Percentiles rank a stretch among this genome's conserved stretches.
Evolutionary conservation across 306 rosid genomes (phyloP).

Genomic region (Inga oerstediana): DNA sequence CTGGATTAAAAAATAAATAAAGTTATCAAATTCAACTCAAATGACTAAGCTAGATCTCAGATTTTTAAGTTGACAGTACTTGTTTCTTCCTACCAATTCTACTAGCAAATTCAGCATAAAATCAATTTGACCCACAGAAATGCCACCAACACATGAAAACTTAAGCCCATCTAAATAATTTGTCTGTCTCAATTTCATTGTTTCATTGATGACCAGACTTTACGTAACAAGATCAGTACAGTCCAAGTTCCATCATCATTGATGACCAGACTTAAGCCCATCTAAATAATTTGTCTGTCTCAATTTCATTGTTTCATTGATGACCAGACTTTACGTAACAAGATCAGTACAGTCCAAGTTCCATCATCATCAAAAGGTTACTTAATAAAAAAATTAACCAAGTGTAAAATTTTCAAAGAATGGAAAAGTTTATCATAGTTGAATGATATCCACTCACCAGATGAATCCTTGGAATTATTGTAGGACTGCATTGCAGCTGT

Average conservation of each 20-base stretch:
- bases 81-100: slow-evolving; percentile 11
- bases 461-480: slow-evolving; percentile 52
- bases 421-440: slow-evolving; percentile 30
- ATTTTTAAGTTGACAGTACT: background rate
- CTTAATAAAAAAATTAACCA: background rate
- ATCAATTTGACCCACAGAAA: slow-evolving; percentile 4
- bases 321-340: slow-evolving; percentile 1
- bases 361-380: slow-evolving; percentile 13
- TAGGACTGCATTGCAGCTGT: slow-evolving; percentile 55
- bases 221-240: background rate
- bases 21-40: background rate
- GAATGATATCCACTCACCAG: slow-evolving; percentile 55
- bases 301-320: slow-evolving; percentile 20
- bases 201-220: slow-evolving; percentile 17
- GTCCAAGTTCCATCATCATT: slow-evolving; percentile 21
- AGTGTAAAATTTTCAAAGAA: slow-evolving; percentile 16
- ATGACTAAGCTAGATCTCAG: background rate
- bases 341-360: slow-evolving; percentile 23
- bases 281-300: slow-evolving; percentile 10
- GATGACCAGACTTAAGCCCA: no score
- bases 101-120: slow-evolving; percentile 25
- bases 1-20: background rate
- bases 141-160: background rate
- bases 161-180: background rate
- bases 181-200: slow-evolving; percentile 25